Evolutionary conservation across 495 filamentous ascomycete genomes (phyloP).

Genomic region (Penicillium pulvis): DNA sequence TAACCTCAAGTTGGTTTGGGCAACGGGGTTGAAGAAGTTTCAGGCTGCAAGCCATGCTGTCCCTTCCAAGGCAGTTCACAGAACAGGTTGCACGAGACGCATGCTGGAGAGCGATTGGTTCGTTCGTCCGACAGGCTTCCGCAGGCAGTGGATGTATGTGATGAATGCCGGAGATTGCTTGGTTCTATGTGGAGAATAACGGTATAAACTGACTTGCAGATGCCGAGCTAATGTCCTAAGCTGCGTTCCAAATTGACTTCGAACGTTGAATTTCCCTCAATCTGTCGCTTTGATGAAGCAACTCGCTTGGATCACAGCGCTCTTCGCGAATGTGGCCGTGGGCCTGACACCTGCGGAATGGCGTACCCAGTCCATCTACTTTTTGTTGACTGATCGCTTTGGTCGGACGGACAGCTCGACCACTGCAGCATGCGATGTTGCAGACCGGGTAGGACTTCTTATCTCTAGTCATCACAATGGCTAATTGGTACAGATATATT

Average conservation of each 20-base stretch:
- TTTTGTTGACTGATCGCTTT: conserved; percentile 75
- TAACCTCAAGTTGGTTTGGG: background rate
- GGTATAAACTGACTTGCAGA: background rate
- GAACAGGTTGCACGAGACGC: background rate
- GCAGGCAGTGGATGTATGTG: background rate
- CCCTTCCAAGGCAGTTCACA: background rate
- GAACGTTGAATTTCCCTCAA: background rate
- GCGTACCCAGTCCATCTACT: conserved; percentile 69
- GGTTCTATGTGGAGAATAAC: background rate
- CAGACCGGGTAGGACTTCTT: conserved; percentile 30
- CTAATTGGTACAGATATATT: conserved; percentile 51
- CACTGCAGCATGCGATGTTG: conserved; percentile 51
- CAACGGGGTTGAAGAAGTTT: background rate
- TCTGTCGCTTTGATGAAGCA: background rate
- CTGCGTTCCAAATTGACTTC: background rate
- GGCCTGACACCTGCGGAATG: conserved; percentile 53
- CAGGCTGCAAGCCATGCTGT: background rate
- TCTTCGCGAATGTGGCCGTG: conserved; percentile 5
- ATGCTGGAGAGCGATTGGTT: background rate
- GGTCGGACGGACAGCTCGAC: conserved; percentile 69
- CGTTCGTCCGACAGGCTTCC: conserved; percentile 6
- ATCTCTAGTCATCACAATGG: background rate
- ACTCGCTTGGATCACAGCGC: background rate
- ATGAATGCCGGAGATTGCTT: background rate
- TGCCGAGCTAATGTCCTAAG: background rate